Percentiles rank a stretch among this genome's conserved stretches.
Conservation (phyloP, 2,329 filamentous ascomycete species). For the Sphaceloma murrayae region DNA sequence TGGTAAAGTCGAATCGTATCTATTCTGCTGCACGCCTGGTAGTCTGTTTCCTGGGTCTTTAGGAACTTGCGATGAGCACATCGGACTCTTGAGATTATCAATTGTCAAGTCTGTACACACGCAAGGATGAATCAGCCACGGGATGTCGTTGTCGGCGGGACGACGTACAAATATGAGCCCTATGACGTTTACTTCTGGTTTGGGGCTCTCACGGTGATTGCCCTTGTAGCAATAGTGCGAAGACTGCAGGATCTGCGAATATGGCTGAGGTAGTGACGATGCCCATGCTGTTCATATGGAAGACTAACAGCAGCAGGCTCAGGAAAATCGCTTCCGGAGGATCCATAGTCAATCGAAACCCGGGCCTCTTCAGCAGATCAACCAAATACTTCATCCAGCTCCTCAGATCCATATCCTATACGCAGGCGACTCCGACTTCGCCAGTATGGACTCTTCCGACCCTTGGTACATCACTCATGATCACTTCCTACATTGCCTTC, state of each 20-base stretch:
- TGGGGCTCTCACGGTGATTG: not conserved
- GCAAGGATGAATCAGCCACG: not conserved
- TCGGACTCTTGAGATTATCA: not conserved
- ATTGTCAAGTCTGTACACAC: not conserved
- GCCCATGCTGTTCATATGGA: no score
- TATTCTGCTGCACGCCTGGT: not conserved
- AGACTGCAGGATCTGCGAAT: not conserved
- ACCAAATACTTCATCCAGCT: not conserved
- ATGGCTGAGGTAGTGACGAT: not conserved
- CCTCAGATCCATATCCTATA: not conserved
- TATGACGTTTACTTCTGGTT: slow-evolving; percentile 15
- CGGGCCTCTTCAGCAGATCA: not conserved
- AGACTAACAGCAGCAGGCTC: not conserved
- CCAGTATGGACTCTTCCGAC: slow-evolving; percentile 23
- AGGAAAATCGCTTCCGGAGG: slow-evolving; percentile 2
- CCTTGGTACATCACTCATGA: slow-evolving; percentile 22
- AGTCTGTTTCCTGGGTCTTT: not conserved
- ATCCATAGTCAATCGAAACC: not conserved
- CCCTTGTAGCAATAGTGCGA: slow-evolving; percentile 1
- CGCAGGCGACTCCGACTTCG: not conserved
- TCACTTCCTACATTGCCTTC: slow-evolving; percentile 23
- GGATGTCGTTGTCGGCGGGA: not conserved
- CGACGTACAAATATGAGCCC: slow-evolving; percentile 4
- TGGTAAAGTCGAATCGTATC: slow-evolving; percentile 3
- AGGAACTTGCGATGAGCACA: not conserved